Percentiles rank a stretch among this genome's conserved stretches.
phyloP scores from a whole-genome alignment of 108 stramenopile genomes.

The Skeletonema tropicum region DNA sequence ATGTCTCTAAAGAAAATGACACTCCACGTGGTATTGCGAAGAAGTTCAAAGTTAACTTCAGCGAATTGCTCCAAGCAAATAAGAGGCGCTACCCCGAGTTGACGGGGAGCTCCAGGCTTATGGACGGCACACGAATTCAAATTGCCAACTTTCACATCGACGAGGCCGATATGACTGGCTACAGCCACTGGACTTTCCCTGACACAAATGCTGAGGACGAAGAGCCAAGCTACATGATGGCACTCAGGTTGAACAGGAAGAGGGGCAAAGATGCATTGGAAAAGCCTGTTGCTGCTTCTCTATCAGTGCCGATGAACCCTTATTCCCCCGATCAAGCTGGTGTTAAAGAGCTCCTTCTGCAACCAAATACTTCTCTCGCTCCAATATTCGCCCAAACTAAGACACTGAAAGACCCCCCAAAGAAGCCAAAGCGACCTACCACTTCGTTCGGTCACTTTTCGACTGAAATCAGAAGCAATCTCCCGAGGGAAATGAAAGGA shows the following conservation, averaged over 20 bases:
- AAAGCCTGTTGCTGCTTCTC: constrained; percentile 58
- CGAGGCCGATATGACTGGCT: constrained; percentile 65
- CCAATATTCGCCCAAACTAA: constrained; percentile 12
- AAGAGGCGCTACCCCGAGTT: constrained; percentile 65
- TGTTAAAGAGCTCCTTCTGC: constrained; percentile 23
- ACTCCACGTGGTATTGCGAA: constrained; percentile 81
- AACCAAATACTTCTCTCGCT: constrained; percentile 17
- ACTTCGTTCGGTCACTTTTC: constrained; percentile 53
- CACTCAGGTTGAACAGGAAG: constrained; percentile 69
- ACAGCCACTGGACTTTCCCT: constrained; percentile 91
- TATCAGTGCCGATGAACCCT: constrained; percentile 58
- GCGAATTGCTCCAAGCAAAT: constrained; percentile 71
- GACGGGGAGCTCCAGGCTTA: constrained; percentile 59
- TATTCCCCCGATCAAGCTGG: constrained; percentile 41
- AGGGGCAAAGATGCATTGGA: constrained; percentile 36
- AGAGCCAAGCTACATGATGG: constrained; percentile 93
- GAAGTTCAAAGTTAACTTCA: constrained; percentile 63
- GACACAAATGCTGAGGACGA: constrained; percentile 68
- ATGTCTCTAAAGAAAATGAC: constrained; percentile 81
- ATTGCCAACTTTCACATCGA: constrained; percentile 71
- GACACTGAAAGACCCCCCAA: constrained; percentile 32
- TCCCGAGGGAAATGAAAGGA: constrained; percentile 33
- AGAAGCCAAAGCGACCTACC: constrained; percentile 55
- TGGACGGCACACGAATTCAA: constrained; percentile 74
- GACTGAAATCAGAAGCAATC: constrained; percentile 28